These are phyloP conservation scores for Speleostelium caveatum DNA, from an alignment of 78 protist genomes.

Conservation along the genomic window DNA sequence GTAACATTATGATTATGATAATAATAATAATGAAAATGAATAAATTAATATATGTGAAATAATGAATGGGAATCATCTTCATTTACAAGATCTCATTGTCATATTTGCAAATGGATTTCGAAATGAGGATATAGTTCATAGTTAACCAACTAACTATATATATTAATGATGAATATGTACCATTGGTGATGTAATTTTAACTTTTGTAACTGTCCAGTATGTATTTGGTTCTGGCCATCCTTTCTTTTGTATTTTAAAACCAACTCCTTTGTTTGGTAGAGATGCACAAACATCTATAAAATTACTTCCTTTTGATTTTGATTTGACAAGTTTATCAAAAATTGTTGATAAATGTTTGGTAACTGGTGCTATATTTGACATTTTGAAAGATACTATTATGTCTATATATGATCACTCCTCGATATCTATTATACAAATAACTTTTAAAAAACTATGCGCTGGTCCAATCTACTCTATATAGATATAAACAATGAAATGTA, in stretches of 20 bases:
- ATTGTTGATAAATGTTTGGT: slow-evolving; percentile 12
- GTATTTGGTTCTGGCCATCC: slow-evolving; percentile 44
- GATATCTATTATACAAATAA: too few relatives aligned
- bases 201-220: slow-evolving; percentile 73
- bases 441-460: too few relatives aligned
- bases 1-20: background rate
- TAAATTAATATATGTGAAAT: background rate
- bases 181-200: slow-evolving; percentile 4
- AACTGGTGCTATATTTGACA: slow-evolving; percentile 9
- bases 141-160: background rate
- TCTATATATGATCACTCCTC: too few relatives aligned
- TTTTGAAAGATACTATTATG: too few relatives aligned
- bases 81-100: too few relatives aligned
- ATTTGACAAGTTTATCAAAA: slow-evolving; percentile 10
- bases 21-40: background rate
- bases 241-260: slow-evolving; percentile 33
- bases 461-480: background rate
- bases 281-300: slow-evolving; percentile 59
- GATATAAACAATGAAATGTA: background rate
- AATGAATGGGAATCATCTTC: background rate
- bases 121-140: background rate
- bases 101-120: background rate
- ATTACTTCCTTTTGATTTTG: slow-evolving; percentile 25
- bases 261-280: slow-evolving; percentile 61
- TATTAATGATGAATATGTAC: slow-evolving; percentile 9